Percentiles rank a stretch among this genome's conserved stretches.
Evolutionary conservation across 176 grass and related monocot species (phyloP).

Genomic region (Aegilops tauschii): DNA sequence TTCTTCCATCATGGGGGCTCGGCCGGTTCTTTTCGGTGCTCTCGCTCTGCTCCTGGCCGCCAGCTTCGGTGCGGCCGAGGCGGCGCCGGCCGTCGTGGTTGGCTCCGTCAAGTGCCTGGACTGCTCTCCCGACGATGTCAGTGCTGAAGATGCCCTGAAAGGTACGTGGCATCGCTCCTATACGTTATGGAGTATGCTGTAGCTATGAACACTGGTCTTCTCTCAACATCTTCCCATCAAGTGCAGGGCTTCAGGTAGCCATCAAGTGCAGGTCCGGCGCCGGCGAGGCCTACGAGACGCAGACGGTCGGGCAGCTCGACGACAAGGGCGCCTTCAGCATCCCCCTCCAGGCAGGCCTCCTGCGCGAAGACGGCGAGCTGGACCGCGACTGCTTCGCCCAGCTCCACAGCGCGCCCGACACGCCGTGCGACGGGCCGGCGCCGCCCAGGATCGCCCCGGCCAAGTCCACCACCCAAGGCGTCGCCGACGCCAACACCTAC

Average conservation of each 20-base stretch:
- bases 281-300: slow-evolving; percentile 50
- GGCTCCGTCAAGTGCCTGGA: slow-evolving; percentile 49
- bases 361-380: slow-evolving; percentile 33
- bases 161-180: slow-evolving; percentile 10
- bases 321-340: slow-evolving; percentile 48
- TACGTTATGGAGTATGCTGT: neutral
- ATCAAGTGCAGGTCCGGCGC: slow-evolving; percentile 52
- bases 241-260: slow-evolving; percentile 49
- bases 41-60: slow-evolving; percentile 28
- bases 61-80: neutral
- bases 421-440: slow-evolving; percentile 50
- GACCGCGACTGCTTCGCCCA: slow-evolving; percentile 55
- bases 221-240: neutral
- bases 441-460: slow-evolving; percentile 40
- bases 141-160: slow-evolving; percentile 31
- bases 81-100: slow-evolving; percentile 22
- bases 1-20: slow-evolving; percentile 22
- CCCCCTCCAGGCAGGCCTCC: slow-evolving; percentile 25
- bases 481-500: neutral
- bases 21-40: slow-evolving; percentile 10
- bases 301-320: slow-evolving; percentile 38
- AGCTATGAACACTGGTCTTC: neutral
- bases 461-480: neutral
- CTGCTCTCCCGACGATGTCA: slow-evolving; percentile 28
- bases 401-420: slow-evolving; percentile 47